phyloP scores from a whole-genome alignment of 148 eudicot species.

The Agrostemma githago region DNA sequence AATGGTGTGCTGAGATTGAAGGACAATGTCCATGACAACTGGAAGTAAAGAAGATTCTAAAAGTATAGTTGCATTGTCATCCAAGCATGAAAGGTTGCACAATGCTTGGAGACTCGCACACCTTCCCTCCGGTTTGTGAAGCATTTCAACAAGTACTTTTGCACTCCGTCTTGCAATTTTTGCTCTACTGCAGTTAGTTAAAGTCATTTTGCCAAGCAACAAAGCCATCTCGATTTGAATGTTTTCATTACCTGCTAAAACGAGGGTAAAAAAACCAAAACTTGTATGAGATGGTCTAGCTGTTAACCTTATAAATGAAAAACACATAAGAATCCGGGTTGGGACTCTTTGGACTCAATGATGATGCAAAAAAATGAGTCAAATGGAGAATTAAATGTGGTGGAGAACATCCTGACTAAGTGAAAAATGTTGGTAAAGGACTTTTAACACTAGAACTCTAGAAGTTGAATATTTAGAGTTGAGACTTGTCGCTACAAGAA shows the following conservation, averaged over 20 bases:
- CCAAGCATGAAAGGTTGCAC: constrained; percentile 46
- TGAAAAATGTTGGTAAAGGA: background rate
- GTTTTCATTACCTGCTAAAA: constrained; percentile 40
- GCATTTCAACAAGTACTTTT: constrained; percentile 46
- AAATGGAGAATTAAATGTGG: background rate
- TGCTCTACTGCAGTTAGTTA: constrained; percentile 53
- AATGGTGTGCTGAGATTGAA: constrained; percentile 32
- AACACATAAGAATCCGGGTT: background rate
- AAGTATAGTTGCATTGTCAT: constrained; percentile 58
- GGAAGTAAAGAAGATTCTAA: constrained; percentile 54
- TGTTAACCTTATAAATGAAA: no score
- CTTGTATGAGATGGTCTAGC: background rate
- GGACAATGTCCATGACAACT: constrained; percentile 41
- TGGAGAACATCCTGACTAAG: background rate
- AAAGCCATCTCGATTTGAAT: constrained; percentile 50
- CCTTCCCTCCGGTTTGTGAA: constrained; percentile 43
- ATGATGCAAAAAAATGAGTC: background rate
- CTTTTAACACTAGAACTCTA: background rate
- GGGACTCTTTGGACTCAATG: background rate
- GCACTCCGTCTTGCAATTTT: constrained; percentile 51
- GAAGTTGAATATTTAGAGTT: background rate
- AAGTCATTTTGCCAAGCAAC: constrained; percentile 51
- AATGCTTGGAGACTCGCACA: constrained; percentile 48
- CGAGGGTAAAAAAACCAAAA: constrained; percentile 1
- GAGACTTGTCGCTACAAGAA: background rate